phyloP scores from a whole-genome alignment of 2,329 filamentous ascomycete genomes.

The Daldinia sp. region DNA sequence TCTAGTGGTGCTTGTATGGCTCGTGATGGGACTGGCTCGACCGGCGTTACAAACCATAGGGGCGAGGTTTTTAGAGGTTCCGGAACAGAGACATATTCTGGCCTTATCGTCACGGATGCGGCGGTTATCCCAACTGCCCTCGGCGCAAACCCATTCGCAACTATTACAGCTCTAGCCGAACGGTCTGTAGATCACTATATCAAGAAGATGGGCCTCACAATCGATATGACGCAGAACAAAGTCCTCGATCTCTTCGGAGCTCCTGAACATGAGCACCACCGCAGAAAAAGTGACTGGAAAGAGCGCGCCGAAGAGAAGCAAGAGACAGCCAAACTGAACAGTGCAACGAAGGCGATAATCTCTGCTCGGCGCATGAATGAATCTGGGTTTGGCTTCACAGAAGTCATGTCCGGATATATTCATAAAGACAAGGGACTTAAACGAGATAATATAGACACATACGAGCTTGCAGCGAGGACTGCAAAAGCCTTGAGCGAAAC shows the following conservation, averaged over 20 bases:
- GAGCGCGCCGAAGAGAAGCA: constrained; percentile 47
- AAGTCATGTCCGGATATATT: constrained; percentile 74
- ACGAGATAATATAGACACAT: constrained; percentile 63
- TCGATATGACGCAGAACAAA: constrained; percentile 61
- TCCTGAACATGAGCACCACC: constrained; percentile 56
- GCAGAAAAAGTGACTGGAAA: constrained; percentile 34
- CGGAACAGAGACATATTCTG: constrained; percentile 63
- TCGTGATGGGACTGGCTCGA: constrained; percentile 65
- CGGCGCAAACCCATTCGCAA: constrained; percentile 76
- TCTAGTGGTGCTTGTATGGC: constrained; percentile 73
- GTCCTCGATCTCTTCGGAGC: constrained; percentile 67
- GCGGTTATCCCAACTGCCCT: constrained; percentile 72
- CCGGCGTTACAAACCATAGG: constrained; percentile 71
- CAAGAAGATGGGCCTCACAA: constrained; percentile 55
- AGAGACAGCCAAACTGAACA: constrained; percentile 54
- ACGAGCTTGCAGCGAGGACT: constrained; percentile 64
- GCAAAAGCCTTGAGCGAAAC: constrained; percentile 67
- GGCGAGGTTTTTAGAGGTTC: constrained; percentile 70
- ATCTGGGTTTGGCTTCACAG: constrained; percentile 69
- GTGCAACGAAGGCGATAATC: constrained; percentile 56
- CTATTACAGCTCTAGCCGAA: constrained; percentile 76
- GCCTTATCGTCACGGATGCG: constrained; percentile 72
- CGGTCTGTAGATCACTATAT: constrained; percentile 68
- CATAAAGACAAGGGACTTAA: constrained; percentile 58
- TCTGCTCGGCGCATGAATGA: constrained; percentile 59